Evolutionary conservation across 202 grass and related monocot genomes (phyloP).

Genomic region (Carex sylvatica): DNA sequence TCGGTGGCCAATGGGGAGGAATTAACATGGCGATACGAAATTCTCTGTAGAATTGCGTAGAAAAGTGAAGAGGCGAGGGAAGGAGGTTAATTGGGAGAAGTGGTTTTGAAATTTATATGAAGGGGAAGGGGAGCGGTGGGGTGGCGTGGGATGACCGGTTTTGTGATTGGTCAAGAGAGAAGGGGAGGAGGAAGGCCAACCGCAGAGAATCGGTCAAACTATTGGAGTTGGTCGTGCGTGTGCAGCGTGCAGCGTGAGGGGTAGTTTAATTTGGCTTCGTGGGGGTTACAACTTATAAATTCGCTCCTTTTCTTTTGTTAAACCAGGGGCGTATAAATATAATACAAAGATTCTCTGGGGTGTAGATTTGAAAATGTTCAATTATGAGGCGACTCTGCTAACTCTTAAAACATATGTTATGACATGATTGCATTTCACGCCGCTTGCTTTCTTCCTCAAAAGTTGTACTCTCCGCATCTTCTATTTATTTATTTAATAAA

Average conservation of each 20-base stretch:
- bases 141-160: neutral
- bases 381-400: too few species aligned
- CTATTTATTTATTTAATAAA: too few species aligned
- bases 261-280: neutral
- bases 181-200: neutral
- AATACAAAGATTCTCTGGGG: too few species aligned
- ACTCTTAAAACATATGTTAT: too few species aligned
- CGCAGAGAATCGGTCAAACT: neutral
- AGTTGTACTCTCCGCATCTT: too few species aligned
- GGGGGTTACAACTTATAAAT: neutral
- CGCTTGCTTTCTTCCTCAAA: too few species aligned
- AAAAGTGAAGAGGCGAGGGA: neutral
- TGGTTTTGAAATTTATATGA: neutral
- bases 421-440: too few species aligned
- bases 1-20: neutral
- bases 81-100: neutral
- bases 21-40: neutral
- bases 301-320: neutral
- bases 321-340: neutral
- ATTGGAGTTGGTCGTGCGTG: neutral
- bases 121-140: neutral
- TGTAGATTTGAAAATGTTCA: too few species aligned
- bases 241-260: neutral
- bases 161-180: slow-evolving; percentile 1
- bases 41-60: neutral